Conservation (phyloP, 2,329 filamentous ascomycete genomes). For the Juglanconis juglandina region DNA sequence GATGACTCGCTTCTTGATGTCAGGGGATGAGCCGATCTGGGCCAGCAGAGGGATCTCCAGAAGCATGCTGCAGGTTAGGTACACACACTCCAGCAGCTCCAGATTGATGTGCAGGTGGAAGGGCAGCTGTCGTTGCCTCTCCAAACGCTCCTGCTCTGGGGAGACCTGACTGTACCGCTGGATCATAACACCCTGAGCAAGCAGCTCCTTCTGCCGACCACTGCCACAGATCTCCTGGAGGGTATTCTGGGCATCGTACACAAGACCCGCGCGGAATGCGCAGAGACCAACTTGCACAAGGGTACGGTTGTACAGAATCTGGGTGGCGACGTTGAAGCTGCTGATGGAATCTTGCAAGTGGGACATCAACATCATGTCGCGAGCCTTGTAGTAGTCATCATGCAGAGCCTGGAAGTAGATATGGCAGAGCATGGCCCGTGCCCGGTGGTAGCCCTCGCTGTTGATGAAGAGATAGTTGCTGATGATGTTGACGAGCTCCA, state of each 20-base stretch:
- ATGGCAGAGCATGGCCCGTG: conserved; percentile 95
- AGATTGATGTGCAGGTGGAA: conserved; percentile 99
- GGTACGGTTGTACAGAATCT: conserved; percentile 98
- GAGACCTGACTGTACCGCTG: conserved; percentile 95
- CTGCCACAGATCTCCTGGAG: conserved; percentile 98
- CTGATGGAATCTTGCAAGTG: conserved; percentile 95
- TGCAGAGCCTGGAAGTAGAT: conserved; percentile 98
- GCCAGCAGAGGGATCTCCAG: conserved; percentile 96
- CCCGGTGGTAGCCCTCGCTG: conserved; percentile 93
- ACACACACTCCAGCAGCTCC: conserved; percentile 95
- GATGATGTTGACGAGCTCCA: conserved; percentile 75
- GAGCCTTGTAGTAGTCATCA: conserved; percentile 95
- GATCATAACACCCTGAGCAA: conserved; percentile 97
- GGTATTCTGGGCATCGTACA: conserved; percentile 96
- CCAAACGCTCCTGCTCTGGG: conserved; percentile 93
- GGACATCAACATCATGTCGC: conserved; percentile 99
- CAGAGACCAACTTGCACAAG: conserved; percentile 97
- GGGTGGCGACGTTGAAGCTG: conserved; percentile 94
- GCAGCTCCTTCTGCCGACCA: conserved; percentile 93
- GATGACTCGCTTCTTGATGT: conserved; percentile 95
- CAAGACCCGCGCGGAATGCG: conserved; percentile 92
- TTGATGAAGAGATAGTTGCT: conserved; percentile 94
- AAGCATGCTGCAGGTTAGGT: conserved; percentile 98
- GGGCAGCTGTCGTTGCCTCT: conserved; percentile 93
- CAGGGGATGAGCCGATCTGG: conserved; percentile 92